These are phyloP conservation scores for Cokeromyces recurvatus DNA, from an alignment of 371 early-diverging fungal genomes.

Conservation along the genomic window DNA sequence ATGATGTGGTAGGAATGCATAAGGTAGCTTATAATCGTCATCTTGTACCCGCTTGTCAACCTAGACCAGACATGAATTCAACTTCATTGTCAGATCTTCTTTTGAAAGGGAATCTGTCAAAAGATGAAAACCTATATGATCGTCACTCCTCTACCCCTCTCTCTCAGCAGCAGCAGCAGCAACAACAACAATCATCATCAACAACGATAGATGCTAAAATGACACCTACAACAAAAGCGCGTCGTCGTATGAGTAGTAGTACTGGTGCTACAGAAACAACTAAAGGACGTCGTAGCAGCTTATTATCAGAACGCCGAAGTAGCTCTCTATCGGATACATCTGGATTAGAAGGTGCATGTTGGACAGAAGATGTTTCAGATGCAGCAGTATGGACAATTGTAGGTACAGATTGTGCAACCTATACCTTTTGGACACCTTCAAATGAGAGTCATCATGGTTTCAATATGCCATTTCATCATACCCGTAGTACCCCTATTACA, in stretches of 20 bases:
- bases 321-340: constrained; percentile 10
- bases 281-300: constrained; percentile 11
- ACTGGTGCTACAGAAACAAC: no score
- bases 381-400: constrained; percentile 82
- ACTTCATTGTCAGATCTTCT: neutral
- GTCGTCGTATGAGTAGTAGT: constrained; percentile 15
- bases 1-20: constrained; percentile 72
- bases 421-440: constrained; percentile 65
- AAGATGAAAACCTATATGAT: no score
- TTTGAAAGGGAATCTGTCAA: no score
- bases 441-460: constrained; percentile 7
- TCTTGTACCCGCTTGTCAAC: constrained; percentile 12
- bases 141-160: no score
- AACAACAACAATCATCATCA: no score
- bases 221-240: neutral
- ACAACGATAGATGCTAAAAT: no score
- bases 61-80: neutral
- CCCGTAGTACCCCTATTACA: constrained; percentile 15
- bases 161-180: no score
- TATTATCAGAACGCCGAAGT: constrained; percentile 12
- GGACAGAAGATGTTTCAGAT: constrained; percentile 84
- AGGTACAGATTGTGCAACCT: constrained; percentile 55
- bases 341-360: constrained; percentile 45
- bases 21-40: constrained; percentile 54
- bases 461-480: constrained; percentile 11